Base-by-base conservation (phyloP, 2,329 filamentous ascomycete genomes). In the Neopestalotiopsis clavispora region DNA sequence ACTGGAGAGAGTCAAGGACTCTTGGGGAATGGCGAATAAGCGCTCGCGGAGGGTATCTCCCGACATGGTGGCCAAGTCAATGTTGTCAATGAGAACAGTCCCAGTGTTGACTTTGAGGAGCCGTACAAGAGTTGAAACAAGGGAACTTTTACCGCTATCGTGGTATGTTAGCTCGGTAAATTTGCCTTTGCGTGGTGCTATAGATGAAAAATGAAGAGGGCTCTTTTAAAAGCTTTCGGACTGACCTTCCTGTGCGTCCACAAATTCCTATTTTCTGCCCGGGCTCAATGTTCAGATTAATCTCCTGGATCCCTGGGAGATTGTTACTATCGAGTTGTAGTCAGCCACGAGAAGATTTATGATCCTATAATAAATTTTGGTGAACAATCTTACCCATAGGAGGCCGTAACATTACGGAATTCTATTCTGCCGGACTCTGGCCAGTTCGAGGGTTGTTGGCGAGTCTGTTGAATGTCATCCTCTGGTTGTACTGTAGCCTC, bases 171-270 rank as follows among this genome's bases (percentile, higher is more conserved):
- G 45, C 42, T 13, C 5, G 32, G 10, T 42, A 49, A 20, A n/a
- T 52, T 52, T 52, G n/a, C 45, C 45, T 52, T 52, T 52, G 17
- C 17, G 5, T 20, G 45, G n/a, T 20, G 14, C 4, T 52, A 7
- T 4, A 52, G 14, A 52, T 10, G 42, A 17, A 49, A 49, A 14
- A 49, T 17, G 42, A 5, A 49, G 12, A 2, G 42, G 42, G 5
- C 14, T 49, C 13, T n/a, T 38, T 14, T 30, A 34, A 42, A 38
- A n/a, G 13, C 17, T 20, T 38, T 13, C 30, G 12, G 10, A 59
- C 30, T 23, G 10, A 65, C 62, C 72, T 75, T 40, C 64, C 64
- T 32, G 64, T 66, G 2, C 64, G 64, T 34, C 64, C 64, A 42
- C 64, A 66, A 7, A 66, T 66, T n/a, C 64, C 64, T n/a, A 66